phyloP scores from a whole-genome alignment of 108 stramenopile genomes.

The Fistulifera solaris region DNA sequence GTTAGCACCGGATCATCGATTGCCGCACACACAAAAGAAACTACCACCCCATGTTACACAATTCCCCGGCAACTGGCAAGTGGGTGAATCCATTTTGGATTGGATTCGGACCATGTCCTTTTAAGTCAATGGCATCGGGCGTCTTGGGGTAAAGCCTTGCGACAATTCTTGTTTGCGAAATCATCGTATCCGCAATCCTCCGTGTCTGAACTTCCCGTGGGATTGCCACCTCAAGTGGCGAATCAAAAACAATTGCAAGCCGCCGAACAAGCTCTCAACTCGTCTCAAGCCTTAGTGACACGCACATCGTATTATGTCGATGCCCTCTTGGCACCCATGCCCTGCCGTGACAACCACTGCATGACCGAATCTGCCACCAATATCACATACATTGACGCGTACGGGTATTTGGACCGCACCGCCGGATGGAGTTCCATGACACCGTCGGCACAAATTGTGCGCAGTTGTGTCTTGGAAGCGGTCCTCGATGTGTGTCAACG shows the following conservation, averaged over 20 bases:
- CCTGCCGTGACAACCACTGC: background rate
- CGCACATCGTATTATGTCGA: slow-evolving; percentile 43
- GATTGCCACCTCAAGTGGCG: slow-evolving; percentile 15
- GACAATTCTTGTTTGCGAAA: slow-evolving; percentile 38
- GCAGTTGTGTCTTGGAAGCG: slow-evolving; percentile 53
- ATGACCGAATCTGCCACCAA: background rate
- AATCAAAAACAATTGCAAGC: slow-evolving; percentile 29
- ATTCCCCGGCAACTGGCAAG: slow-evolving; percentile 71
- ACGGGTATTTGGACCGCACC: slow-evolving; percentile 25
- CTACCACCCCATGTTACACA: slow-evolving; percentile 42
- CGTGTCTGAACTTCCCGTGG: slow-evolving; percentile 20
- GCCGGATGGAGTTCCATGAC: slow-evolving; percentile 31
- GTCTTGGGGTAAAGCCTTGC: slow-evolving; percentile 40
- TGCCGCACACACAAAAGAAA: slow-evolving; percentile 12
- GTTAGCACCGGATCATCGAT: slow-evolving; percentile 38
- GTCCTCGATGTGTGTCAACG: slow-evolving; percentile 70
- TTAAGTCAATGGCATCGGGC: slow-evolving; percentile 60
- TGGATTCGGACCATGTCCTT: slow-evolving; percentile 71
- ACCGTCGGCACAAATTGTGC: slow-evolving; percentile 13
- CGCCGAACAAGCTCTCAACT: slow-evolving; percentile 22
- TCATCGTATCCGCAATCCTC: background rate
- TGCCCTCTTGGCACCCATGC: slow-evolving; percentile 37
- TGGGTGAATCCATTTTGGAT: slow-evolving; percentile 61
- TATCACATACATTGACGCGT: slow-evolving; percentile 29
- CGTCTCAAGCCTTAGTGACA: slow-evolving; percentile 25